A percentile compares a stretch with the other conserved stretches of the same genome.
Conservation (phyloP, 2,329 filamentous ascomycete species). For the Fusarium decemcellulare region DNA sequence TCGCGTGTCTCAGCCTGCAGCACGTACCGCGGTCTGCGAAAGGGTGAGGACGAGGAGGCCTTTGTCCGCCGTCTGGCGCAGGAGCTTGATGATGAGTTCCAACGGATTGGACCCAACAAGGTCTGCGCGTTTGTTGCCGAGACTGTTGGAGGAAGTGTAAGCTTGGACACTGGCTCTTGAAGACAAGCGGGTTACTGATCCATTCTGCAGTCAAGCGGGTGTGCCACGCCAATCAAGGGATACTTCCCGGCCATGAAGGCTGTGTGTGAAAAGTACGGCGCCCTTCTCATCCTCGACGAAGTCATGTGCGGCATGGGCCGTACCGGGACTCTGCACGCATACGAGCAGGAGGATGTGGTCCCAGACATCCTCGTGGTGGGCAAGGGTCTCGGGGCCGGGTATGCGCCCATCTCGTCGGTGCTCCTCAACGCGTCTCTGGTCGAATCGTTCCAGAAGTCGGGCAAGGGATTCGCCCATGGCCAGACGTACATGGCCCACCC, state of each 20-base stretch:
- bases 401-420: slow-evolving; percentile 29
- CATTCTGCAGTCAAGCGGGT: slow-evolving; percentile 63
- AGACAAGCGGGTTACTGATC: too few relatives aligned
- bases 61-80: slow-evolving; percentile 10
- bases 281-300: slow-evolving; percentile 77
- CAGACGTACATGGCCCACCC: slow-evolving; percentile 41
- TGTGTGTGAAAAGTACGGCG: slow-evolving; percentile 78
- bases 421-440: slow-evolving; percentile 23
- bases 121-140: slow-evolving; percentile 28
- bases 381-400: slow-evolving; percentile 34
- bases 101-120: slow-evolving; percentile 17
- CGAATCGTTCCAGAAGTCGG: slow-evolving; percentile 28
- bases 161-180: background rate
- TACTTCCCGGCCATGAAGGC: slow-evolving; percentile 78
- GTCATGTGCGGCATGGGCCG: slow-evolving; percentile 46
- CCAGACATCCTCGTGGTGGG: slow-evolving; percentile 39
- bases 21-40: slow-evolving; percentile 14
- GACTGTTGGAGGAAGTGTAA: slow-evolving; percentile 24
- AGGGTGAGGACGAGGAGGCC: slow-evolving; percentile 43
- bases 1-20: slow-evolving; percentile 25
- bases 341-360: slow-evolving; percentile 36
- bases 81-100: slow-evolving; percentile 20
- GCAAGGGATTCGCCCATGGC: slow-evolving; percentile 28
- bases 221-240: slow-evolving; percentile 73
- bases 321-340: slow-evolving; percentile 40